phyloP scores from a whole-genome alignment of 192 early-diverging fungal species.

The Backusella luteola region DNA sequence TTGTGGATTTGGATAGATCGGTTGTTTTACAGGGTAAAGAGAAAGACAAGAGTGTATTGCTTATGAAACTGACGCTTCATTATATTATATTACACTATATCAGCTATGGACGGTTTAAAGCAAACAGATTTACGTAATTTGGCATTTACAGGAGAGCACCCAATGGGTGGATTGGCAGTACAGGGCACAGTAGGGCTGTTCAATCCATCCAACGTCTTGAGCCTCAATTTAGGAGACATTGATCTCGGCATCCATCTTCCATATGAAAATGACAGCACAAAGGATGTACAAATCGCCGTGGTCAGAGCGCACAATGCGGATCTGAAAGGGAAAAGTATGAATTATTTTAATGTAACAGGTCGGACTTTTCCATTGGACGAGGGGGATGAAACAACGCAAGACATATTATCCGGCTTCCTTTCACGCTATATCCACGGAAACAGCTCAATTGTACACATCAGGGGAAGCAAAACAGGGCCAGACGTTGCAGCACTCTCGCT shows the following conservation, averaged over 20 bases:
- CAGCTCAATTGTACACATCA: conserved; percentile 20
- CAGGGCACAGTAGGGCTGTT: conserved; percentile 24
- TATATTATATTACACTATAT: neutral
- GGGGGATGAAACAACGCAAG: neutral
- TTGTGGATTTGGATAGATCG: conserved; percentile 5
- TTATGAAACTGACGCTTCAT: neutral
- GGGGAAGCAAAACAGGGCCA: conserved; percentile 19
- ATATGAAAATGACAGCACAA: conserved; percentile 3
- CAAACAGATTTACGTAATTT: conserved; percentile 20
- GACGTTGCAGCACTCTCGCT: neutral
- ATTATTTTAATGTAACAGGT: conserved; percentile 28
- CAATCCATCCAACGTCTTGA: conserved; percentile 34
- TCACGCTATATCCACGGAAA: conserved; percentile 31
- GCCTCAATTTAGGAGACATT: conserved; percentile 28
- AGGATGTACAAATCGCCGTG: conserved; percentile 28
- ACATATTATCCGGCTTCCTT: conserved; percentile 11
- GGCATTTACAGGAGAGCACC: conserved; percentile 24
- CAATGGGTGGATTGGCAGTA: conserved; percentile 25
- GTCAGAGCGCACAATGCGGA: conserved; percentile 23
- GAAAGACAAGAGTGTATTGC: neutral
- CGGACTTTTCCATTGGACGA: conserved; percentile 18
- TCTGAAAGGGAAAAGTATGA: conserved; percentile 21
- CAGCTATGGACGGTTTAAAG: conserved; percentile 37
- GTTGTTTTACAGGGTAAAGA: conserved; percentile 17
- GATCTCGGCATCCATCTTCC: conserved; percentile 37